Evolutionary conservation across 192 early-diverging fungal species (phyloP).

Genomic region (Piromyces sp.): DNA sequence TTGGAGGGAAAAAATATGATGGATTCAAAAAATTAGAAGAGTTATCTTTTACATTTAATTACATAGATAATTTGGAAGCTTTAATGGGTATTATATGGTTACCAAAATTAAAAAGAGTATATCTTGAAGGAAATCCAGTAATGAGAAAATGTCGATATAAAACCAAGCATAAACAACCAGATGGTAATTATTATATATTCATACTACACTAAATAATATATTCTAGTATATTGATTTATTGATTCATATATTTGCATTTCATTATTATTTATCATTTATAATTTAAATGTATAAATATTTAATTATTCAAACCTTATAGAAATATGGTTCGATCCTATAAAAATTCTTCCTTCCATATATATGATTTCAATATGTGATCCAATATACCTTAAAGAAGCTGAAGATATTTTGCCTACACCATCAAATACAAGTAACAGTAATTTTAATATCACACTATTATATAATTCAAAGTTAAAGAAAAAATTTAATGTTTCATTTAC

Average conservation of each 20-base stretch:
- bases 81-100: constrained; percentile 22
- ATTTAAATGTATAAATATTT: neutral
- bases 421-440: neutral
- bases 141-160: constrained; percentile 7
- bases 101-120: constrained; percentile 15
- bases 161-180: neutral
- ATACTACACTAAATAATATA: neutral
- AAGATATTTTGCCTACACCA: neutral
- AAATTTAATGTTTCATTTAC: constrained; percentile 1
- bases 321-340: neutral
- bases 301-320: neutral
- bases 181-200: too few species aligned
- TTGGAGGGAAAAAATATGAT: constrained; percentile 5
- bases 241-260: too few species aligned
- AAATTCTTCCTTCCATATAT: neutral
- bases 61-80: constrained; percentile 12
- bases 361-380: constrained; percentile 5
- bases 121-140: constrained; percentile 28
- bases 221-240: constrained; percentile 1
- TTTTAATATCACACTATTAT: neutral
- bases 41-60: constrained; percentile 21
- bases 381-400: constrained; percentile 1
- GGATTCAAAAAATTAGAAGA: constrained; percentile 24
- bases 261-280: too few species aligned
- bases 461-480: neutral